phyloP scores from a whole-genome alignment of 495 filamentous ascomycete species.

The Pseudotulostoma volvatum region DNA sequence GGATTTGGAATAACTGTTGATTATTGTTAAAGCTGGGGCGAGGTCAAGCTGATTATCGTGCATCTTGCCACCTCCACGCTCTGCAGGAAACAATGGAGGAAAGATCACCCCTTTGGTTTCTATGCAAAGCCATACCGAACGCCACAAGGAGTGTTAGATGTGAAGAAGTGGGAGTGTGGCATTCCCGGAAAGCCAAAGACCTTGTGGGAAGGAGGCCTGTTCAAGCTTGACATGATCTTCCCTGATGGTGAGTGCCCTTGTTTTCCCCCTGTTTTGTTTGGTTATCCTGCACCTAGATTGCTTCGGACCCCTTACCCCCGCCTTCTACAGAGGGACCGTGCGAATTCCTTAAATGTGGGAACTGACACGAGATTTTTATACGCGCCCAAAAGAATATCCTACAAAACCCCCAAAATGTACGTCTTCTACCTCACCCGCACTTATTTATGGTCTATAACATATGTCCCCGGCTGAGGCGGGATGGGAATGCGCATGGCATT shows the following conservation, averaged over 20 bases:
- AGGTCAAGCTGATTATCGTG: neutral
- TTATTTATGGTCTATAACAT: conserved; percentile 1
- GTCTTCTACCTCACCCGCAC: conserved; percentile 11
- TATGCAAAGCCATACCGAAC: conserved; percentile 77
- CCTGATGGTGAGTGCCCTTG: conserved; percentile 62
- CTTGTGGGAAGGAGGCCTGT: conserved; percentile 88
- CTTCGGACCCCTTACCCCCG: too few species aligned
- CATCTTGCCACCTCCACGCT: conserved; percentile 7
- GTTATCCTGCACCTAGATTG: conserved; percentile 1
- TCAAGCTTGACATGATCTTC: conserved; percentile 84
- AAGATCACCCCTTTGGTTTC: conserved; percentile 96
- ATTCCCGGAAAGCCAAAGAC: conserved; percentile 93
- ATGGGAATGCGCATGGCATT: too few species aligned
- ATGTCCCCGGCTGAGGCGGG: too few species aligned
- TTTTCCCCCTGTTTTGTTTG: conserved; percentile 4
- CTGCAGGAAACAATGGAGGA: conserved; percentile 82
- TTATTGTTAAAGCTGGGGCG: too few species aligned
- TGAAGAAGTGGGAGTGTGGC: conserved; percentile 93
- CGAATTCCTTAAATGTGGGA: too few species aligned
- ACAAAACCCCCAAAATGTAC: conserved; percentile 97
- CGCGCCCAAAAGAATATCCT: conserved; percentile 99
- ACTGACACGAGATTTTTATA: too few species aligned
- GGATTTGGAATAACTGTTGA: neutral
- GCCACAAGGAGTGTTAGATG: conserved; percentile 62
- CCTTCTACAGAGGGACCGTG: too few species aligned